These are phyloP conservation scores for Cyclocybe aegerita DNA, from an alignment of 768 basidiomycete genomes.

Conservation along the genomic window DNA sequence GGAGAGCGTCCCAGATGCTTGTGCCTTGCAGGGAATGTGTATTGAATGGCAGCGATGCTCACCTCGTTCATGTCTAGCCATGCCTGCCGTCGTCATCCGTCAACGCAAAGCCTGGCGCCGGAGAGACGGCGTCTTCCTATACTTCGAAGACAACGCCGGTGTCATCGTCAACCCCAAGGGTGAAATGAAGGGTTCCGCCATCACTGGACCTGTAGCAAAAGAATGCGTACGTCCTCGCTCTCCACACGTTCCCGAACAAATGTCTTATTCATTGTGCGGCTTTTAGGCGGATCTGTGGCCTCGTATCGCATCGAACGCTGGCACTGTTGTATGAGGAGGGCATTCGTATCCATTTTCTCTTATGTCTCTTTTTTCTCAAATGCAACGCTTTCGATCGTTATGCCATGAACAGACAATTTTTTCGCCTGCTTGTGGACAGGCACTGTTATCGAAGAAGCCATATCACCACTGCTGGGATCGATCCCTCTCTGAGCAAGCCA, in stretches of 20 bases:
- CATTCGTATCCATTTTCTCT: conserved; percentile 13
- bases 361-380: conserved; percentile 15
- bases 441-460: background rate
- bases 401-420: conserved; percentile 2
- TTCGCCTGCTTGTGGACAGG: background rate
- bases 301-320: conserved; percentile 98
- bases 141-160: conserved; percentile 98
- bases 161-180: conserved; percentile 99
- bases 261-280: conserved; percentile 2
- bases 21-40: no score
- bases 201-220: conserved; percentile 97
- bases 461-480: no score
- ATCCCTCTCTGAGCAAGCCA: no score
- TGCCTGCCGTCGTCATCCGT: conserved; percentile 96
- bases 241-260: background rate
- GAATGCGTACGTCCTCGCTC: conserved; percentile 77
- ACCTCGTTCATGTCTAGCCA: conserved; percentile 53
- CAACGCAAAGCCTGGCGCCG: conserved; percentile 99
- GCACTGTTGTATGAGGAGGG: conserved; percentile 84
- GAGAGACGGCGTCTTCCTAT: conserved; percentile 97
- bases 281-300: conserved; percentile 94
- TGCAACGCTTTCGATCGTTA: conserved; percentile 15
- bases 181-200: conserved; percentile 99
- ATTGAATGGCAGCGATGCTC: conserved; percentile 1
- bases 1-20: background rate